phyloP scores from a whole-genome alignment of 2,329 filamentous ascomycete species.

The Geosmithia morbida region DNA sequence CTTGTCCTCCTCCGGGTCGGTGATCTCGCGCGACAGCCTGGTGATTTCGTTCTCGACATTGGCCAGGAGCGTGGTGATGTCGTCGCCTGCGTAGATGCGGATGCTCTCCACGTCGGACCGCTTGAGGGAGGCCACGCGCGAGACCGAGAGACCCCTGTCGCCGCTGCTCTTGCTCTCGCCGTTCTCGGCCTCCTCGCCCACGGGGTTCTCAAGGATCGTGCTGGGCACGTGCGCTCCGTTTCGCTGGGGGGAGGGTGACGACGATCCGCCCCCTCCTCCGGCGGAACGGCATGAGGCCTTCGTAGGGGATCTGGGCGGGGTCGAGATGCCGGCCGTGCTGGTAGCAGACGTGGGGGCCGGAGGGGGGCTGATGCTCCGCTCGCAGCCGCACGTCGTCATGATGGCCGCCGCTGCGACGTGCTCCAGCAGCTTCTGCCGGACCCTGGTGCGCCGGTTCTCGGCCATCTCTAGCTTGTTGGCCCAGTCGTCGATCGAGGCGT shows the following conservation, averaged over 20 bases:
- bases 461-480: conserved; percentile 66
- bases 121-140: conserved; percentile 8
- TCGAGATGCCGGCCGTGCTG: conserved; percentile 29
- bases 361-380: conserved; percentile 44
- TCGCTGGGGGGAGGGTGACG: conserved; percentile 28
- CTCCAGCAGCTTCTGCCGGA: conserved; percentile 68
- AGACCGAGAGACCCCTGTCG: background rate
- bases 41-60: conserved; percentile 42
- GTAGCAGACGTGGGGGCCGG: conserved; percentile 3
- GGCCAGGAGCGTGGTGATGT: conserved; percentile 50
- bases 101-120: conserved; percentile 46
- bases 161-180: background rate
- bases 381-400: conserved; percentile 29
- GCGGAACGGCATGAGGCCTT: conserved; percentile 18
- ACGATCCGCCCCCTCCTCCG: conserved; percentile 7
- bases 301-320: conserved; percentile 44
- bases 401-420: conserved; percentile 61
- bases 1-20: conserved; percentile 1
- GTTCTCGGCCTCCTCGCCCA: conserved; percentile 24
- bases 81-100: conserved; percentile 51
- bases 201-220: conserved; percentile 37
- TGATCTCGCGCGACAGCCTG: conserved; percentile 15
- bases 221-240: conserved; percentile 38
- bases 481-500: conserved; percentile 70
- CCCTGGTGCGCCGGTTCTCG: conserved; percentile 60